Base-by-base conservation (phyloP, 179 eudicot genomes). In the Sideroxylon spinosum region DNA sequence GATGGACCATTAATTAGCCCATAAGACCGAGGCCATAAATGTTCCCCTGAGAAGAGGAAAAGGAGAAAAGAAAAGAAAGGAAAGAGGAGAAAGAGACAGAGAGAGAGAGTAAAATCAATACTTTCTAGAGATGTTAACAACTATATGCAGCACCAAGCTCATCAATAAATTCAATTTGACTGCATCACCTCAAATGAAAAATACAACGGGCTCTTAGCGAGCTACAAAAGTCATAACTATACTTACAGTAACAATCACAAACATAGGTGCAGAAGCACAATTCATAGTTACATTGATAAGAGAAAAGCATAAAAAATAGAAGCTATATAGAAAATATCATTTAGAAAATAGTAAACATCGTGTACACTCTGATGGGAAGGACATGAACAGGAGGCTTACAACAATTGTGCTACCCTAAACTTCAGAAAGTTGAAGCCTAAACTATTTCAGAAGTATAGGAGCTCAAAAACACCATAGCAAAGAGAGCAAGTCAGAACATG, bases 11-110 rank as follows among this genome's bases (percentile, higher is more conserved):
- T 73, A 29, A 64, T 79, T 74, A 87, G 61, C 73, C 91, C 91
- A 64, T 82, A 89, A 7, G 88, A 89, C 37, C 86, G 87, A 69
- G 91, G 91, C 91, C 91, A 89, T 14, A 89, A 81, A 82, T 89
- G 91, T 60, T 89, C 91, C 80, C 90, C 91, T 89, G 81, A n/a
- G 80, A 55, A 73, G 66, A 22, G 78, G 32, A 79, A 65, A 75
- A 78, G 3, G 77, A 23, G 81, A 64, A 77, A 76, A n/a, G 23
- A n/a, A 59, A n/a, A 19, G 6, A 14, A 23, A 22, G 6, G 0
- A 37, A 6, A 37, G 44, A 37, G 44, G 44, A 37, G 44, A 37
- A 6, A 37, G 44, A 37, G 44, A 37, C 6, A 37, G 44, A 37
- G 44, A 1, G 44, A 37, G 5, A 1, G 20, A 28, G 25, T 50